Percentiles rank a stretch among this genome's conserved stretches.
Conservation (phyloP, 257 asterid species). For the Verbena officinalis region DNA sequence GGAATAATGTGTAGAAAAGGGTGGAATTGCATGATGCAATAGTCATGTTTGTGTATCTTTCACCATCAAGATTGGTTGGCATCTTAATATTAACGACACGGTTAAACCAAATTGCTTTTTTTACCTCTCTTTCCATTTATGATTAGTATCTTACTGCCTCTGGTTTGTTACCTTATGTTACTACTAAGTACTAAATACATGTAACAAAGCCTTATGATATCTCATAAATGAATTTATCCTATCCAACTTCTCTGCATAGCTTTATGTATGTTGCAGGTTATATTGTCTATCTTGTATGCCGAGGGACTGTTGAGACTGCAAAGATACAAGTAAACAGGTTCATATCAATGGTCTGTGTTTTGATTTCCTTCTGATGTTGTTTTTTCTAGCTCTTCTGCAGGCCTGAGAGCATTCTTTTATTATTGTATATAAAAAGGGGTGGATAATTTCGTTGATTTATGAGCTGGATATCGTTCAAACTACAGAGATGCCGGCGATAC, state of each 20-base stretch:
- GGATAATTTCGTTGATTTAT: not conserved
- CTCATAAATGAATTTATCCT: slow-evolving; percentile 5
- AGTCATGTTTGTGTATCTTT: slow-evolving; percentile 73
- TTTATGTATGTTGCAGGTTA: slow-evolving; percentile 25
- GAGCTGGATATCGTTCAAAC: not conserved
- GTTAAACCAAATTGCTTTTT: slow-evolving; percentile 45
- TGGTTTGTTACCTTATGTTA: too few relatives aligned
- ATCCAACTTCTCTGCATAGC: slow-evolving; percentile 19
- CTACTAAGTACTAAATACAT: too few relatives aligned
- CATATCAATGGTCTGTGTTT: not conserved
- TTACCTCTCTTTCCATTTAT: slow-evolving; percentile 15
- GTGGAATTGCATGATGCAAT: slow-evolving; percentile 65
- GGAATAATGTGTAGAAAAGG: slow-evolving; percentile 81
- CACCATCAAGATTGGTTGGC: slow-evolving; percentile 66
- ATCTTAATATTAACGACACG: slow-evolving; percentile 63
- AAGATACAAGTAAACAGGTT: too few relatives aligned
- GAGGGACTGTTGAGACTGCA: slow-evolving; percentile 22
- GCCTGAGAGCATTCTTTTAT: slow-evolving; percentile 2
- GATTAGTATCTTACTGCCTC: slow-evolving; percentile 5
- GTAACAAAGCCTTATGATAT: not conserved
- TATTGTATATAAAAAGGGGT: not conserved
- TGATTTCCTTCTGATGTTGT: not conserved
- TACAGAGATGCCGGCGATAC: not conserved
- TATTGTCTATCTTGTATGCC: slow-evolving; percentile 9
- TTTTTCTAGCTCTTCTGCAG: not conserved